Evolutionary conservation across 495 filamentous ascomycete genomes (phyloP).

Genomic region (Penicillium cosmopolitanum): DNA sequence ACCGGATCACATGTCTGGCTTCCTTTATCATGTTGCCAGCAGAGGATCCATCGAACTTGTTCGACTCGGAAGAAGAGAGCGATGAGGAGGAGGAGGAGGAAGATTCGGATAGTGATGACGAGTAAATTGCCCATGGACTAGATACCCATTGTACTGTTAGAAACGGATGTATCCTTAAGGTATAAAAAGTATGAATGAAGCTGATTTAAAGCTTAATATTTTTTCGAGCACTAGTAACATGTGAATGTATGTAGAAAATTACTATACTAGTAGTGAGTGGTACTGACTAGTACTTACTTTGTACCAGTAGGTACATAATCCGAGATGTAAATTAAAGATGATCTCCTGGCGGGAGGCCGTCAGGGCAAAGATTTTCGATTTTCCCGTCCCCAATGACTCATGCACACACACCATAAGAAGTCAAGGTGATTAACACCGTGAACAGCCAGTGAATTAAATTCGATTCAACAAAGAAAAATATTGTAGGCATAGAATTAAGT

Average conservation of each 20-base stretch:
- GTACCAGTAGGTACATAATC: too few species aligned
- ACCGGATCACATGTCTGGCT: constrained; percentile 86
- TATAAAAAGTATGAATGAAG: constrained; percentile 9
- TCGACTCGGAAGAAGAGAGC: constrained; percentile 42
- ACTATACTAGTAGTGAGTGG: background rate
- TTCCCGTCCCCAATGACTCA: constrained; percentile 3
- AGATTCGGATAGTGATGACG: constrained; percentile 47
- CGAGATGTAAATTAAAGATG: background rate
- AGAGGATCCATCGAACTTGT: constrained; percentile 38
- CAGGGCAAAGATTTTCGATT: constrained; percentile 1
- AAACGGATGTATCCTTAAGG: constrained; percentile 21
- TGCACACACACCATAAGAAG: background rate
- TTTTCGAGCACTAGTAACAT: background rate
- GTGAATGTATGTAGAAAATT: too few species aligned
- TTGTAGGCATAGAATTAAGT: background rate
- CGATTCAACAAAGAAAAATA: background rate
- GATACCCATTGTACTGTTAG: constrained; percentile 37
- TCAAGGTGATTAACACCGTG: background rate
- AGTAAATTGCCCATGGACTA: constrained; percentile 23
- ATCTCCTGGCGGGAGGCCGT: background rate
- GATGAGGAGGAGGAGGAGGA: constrained; percentile 46
- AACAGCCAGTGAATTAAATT: background rate
- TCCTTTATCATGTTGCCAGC: constrained; percentile 76
- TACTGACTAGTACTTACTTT: background rate
- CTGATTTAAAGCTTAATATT: background rate